phyloP scores from a whole-genome alignment of 2,329 filamentous ascomycete genomes.

The Fusarium keratoplasticum region DNA sequence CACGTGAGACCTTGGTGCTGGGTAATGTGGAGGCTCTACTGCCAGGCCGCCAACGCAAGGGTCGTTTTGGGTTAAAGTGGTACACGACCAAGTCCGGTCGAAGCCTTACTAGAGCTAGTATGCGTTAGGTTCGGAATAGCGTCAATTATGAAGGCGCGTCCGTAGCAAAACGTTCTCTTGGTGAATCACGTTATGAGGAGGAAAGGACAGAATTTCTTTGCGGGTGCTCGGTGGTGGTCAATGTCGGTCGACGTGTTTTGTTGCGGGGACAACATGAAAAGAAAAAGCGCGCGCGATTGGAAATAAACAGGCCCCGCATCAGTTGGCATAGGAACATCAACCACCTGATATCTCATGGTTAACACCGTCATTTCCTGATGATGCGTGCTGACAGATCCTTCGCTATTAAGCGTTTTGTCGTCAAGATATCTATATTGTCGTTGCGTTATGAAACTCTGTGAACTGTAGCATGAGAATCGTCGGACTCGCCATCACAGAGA shows the following conservation, averaged over 20 bases:
- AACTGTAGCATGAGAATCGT: not conserved
- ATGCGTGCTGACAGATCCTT: not conserved
- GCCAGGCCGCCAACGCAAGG: not conserved
- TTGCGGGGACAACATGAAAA: not conserved
- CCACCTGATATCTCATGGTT: not conserved
- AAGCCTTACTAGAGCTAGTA: not conserved
- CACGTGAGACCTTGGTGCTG: not conserved
- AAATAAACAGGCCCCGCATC: not conserved
- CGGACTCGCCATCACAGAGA: not conserved
- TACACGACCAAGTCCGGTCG: fast-evolving
- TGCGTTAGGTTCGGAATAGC: not conserved
- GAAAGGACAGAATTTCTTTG: not conserved
- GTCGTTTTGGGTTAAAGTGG: not conserved
- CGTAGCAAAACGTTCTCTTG: not conserved
- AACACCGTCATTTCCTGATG: not conserved
- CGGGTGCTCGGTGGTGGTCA: not conserved
- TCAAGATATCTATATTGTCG: not conserved
- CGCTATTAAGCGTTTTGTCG: not conserved
- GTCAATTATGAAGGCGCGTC: not conserved
- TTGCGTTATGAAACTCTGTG: not conserved
- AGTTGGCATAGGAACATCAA: constrained; percentile 1
- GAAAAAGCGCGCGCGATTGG: not conserved
- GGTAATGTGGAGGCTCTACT: not conserved
- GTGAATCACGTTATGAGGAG: not conserved
- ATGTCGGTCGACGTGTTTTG: not conserved